Base-by-base conservation (phyloP, 257 asterid species). In the Hygrophila difformis region DNA sequence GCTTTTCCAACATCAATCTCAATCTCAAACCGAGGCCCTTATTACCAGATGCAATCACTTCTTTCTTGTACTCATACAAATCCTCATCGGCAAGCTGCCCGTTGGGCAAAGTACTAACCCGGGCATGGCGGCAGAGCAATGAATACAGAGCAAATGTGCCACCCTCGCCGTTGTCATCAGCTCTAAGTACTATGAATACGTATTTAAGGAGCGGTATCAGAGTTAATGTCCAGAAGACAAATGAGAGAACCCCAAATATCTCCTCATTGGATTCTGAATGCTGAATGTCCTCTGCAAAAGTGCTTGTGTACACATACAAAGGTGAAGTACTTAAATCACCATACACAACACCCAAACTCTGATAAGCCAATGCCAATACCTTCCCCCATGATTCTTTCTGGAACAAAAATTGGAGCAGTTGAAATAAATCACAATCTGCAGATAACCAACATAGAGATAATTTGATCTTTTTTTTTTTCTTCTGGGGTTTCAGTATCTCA, bases 301-400 rank as follows among this genome's bases (percentile, higher is more conserved):
- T 85, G 57, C 96, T 89, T 64, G 78, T 89, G 85, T 85, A 89
- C 0, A 89, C 98, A 69, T 85, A 89, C 31, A 89, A 20, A 44
- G 98, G 98, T 1, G 98, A 89, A 67, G 96, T 89, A 59, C 93
- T 77, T 57, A 85, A 77, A 79, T 89, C 98, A 13, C 98, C 98
- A 68, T 89, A 89, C 0, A 89, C 98, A 42, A 89, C 96, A 8
- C 98, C 98, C 23, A 89, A 67, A 34, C 96, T 89, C 78, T 89
- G 98, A 52, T 82, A 89, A 21, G 98, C 94, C 60, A 89, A 50
- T 39, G 85, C 78, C 69, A 89, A 51, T 4, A 82, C 79, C 2
- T 93, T 76, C 67, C 73, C 73, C 96, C 97, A 82, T 39, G 97
- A 89, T 49, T 79, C 85, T 47, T 54, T 79, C 95, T 89, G 78